Percentiles rank a stretch among this genome's conserved stretches.
Conservation (phyloP, 768 basidiomycete species). For the Suillus paluster region DNA sequence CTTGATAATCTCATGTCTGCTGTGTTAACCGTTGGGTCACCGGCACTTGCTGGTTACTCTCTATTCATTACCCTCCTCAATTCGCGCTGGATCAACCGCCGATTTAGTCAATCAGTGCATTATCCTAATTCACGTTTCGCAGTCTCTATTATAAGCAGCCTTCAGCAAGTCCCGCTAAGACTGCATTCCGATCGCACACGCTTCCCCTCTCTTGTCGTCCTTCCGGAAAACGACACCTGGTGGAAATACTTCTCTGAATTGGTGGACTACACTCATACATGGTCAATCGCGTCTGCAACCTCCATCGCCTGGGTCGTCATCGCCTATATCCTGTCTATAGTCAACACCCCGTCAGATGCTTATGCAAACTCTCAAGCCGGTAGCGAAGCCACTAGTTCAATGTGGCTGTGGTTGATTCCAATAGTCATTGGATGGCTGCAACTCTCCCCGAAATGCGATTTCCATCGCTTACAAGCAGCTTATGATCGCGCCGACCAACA, state of each 20-base stretch:
- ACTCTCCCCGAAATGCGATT: slow-evolving; percentile 39
- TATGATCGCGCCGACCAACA: slow-evolving; percentile 31
- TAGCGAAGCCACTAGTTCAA: slow-evolving; percentile 20
- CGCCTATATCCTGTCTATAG: slow-evolving; percentile 35
- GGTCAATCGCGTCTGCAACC: slow-evolving; percentile 38
- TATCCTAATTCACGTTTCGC: slow-evolving; percentile 30
- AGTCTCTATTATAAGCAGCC: slow-evolving; percentile 35
- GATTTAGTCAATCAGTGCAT: slow-evolving; percentile 27
- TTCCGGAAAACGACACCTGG: slow-evolving; percentile 42
- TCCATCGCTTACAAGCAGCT: slow-evolving; percentile 26
- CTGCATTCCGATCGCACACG: slow-evolving; percentile 24
- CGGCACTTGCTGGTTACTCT: slow-evolving; percentile 50
- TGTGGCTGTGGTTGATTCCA: slow-evolving; percentile 43
- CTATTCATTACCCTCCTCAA: slow-evolving; percentile 49
- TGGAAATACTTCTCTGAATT: slow-evolving; percentile 34
- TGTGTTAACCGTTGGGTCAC: slow-evolving; percentile 49
- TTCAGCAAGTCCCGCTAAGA: slow-evolving; percentile 42
- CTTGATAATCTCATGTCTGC: slow-evolving; percentile 46
- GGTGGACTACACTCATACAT: slow-evolving; percentile 38
- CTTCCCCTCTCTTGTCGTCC: slow-evolving; percentile 39
- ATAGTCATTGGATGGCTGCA: slow-evolving; percentile 40
- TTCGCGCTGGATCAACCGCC: slow-evolving; percentile 43
- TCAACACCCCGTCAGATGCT: slow-evolving; percentile 25
- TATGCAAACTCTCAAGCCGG: background rate
- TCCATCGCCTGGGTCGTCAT: slow-evolving; percentile 41